Base-by-base conservation (phyloP, 108 stramenopile genomes). In the Bacterosira constricta region DNA sequence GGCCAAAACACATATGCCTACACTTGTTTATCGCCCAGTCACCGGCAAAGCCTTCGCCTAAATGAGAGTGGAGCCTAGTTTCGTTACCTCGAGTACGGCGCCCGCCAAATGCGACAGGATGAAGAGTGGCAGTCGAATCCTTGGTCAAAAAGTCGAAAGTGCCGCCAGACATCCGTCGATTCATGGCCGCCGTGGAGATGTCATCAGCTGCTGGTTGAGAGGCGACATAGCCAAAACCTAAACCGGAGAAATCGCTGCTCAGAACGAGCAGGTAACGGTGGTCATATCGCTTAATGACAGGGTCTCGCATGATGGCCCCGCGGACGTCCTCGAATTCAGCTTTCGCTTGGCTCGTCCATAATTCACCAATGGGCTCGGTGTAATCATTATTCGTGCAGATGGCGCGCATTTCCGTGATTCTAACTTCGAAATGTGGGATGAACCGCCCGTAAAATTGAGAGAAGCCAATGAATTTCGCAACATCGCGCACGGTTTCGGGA, bases 371-470 rank as follows among this genome's bases (percentile, higher is more conserved):
- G 27, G 49, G 46, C 20, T 4, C 0, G 9, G 50, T 50, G 35
- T 66, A 34, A 5, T 34, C 45, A 20, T 0, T 1, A n/a, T 37
- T 34, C 47, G 52, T 66, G n/a, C n/a, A n/a, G 35, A 66, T 6
- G 2, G 23, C 64, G 13, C 50, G 50, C 27, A 66, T 30, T 1
- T 25, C 50, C 6, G n/a, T 1, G 18, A 52, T 37, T 1, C 49
- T 10, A 4, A 52, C 6, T n/a, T 66, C 64, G 25, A 66, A 66
- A 15, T 52, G 31, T 6, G 64, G 50, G 5, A 66, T 66, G 17
- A 36, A 66, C 27, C 8, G 1, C 8, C 6, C 8, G 50, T 66
- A 66, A 30, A 66, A 66, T 20, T 11, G 20, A 0, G n/a, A 2
- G 8, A 66, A 52, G 0, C 64, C 49, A 5, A 66, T 31, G 18